Evolutionary conservation across 306 rosid genomes (phyloP), one percentile per base, ranked within the genome.

Genomic region (Castanea sativa): DNA sequence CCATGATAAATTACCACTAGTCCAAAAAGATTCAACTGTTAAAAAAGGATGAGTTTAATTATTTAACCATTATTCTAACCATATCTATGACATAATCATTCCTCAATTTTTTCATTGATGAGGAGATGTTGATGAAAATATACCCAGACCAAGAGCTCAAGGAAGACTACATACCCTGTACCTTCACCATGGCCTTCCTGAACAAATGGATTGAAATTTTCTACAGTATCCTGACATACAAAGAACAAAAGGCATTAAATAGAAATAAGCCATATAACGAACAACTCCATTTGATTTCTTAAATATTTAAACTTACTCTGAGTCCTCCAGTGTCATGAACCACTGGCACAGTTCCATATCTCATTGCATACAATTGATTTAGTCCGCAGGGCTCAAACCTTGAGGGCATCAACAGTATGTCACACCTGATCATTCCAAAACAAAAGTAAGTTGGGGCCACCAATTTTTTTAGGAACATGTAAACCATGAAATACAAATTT

Each of bases 271-370:
- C 71, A 78, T 43, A 78, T 71, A 64, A 74, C 33, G 14, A 74
- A 80, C 58, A n/a, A 79, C 38, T 53, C 30, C 4, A 70, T 43
- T 65, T 61, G 73, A 71, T 38, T 51, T 60, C 38, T 79, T 29
- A 18, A 61, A 59, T 77, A 32, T 77, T 78, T 55, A 79, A 83
- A 89, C 97, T 86, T 87, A 93, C 98, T 86, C 91, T 86, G 55
- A 93, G 93, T 69, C 98, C 98, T 70, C 98, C 98, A n/a, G 98
- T 93, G 55, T 83, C 81, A 79, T 93, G 98, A 86, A 91, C 98
- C 43, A 93, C 98, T 0, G 98, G 98, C 81, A 93, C 73, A 69
- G 97, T 91, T 85, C 98, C 98, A 75, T 93, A 93, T 91, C 92
- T 89, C 98, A 93, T 93, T 79, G 95, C 98, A 74, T 91, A 93